A percentile compares a stretch with the other conserved stretches of the same genome.
phyloP scores from a whole-genome alignment of 2,329 filamentous ascomycete species.

The Pseudogymnoascus verrucosus region DNA sequence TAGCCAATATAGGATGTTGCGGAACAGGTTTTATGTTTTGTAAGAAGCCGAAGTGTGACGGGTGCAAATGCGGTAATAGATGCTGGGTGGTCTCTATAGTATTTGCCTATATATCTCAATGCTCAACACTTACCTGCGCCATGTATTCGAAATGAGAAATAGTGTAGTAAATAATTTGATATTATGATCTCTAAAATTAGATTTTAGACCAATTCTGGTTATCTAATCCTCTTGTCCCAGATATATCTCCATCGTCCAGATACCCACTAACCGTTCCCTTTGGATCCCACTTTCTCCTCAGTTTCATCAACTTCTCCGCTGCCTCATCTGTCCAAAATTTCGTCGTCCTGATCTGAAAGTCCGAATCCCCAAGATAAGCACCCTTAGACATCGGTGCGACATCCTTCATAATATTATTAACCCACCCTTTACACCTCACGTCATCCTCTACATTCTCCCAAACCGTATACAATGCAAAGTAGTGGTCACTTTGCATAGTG shows the following conservation, averaged over 20 bases:
- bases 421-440: constrained; percentile 36
- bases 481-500: constrained; percentile 47
- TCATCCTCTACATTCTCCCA: constrained; percentile 42
- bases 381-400: constrained; percentile 37
- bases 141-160: background rate
- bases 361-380: constrained; percentile 47
- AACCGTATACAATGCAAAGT: constrained; percentile 45
- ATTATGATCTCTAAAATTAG: background rate
- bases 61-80: constrained; percentile 46
- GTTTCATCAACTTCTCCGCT: constrained; percentile 33
- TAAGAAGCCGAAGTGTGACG: constrained; percentile 41
- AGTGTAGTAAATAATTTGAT: background rate
- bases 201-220: constrained; percentile 22
- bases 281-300: constrained; percentile 38
- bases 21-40: constrained; percentile 43
- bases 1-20: constrained; percentile 39
- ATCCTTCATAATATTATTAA: constrained; percentile 32
- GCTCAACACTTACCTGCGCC: background rate
- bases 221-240: constrained; percentile 34
- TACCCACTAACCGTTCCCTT: constrained; percentile 36
- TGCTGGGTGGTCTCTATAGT: constrained; percentile 29
- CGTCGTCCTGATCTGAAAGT: constrained; percentile 40
- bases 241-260: constrained; percentile 37
- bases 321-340: constrained; percentile 41
- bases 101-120: background rate